A percentile compares a stretch with the other conserved stretches of the same genome.
phyloP scores from a whole-genome alignment of 805 yeast genomes.

The Maudiozyma serrabonitensis region DNA sequence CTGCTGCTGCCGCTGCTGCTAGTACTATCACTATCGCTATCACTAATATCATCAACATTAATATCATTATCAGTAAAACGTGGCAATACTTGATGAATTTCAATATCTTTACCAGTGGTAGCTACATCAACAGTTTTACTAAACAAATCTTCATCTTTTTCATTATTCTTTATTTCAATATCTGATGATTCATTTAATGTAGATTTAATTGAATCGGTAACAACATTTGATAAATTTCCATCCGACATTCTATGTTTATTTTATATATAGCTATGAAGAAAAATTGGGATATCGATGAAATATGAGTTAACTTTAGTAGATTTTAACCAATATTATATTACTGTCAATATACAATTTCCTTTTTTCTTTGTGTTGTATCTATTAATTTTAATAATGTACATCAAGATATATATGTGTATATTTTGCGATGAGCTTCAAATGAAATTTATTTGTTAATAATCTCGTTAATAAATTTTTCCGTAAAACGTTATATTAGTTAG shows the following conservation, averaged over 20 bases:
- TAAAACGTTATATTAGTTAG: too few species aligned
- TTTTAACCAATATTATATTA: too few species aligned
- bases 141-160: conserved; percentile 9
- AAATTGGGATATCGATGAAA: too few species aligned
- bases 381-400: too few species aligned
- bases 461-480: too few species aligned
- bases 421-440: too few species aligned
- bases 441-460: too few species aligned
- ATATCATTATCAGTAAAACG: conserved; percentile 12
- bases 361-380: too few species aligned
- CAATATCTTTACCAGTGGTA: conserved; percentile 2
- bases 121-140: conserved; percentile 15
- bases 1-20: conserved; percentile 7
- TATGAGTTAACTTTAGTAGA: neutral
- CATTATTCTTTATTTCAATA: neutral
- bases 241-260: too few species aligned
- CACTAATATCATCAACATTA: conserved; percentile 12
- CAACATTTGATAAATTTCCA: neutral
- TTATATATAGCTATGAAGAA: neutral
- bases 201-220: too few species aligned
- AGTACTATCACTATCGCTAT: conserved; percentile 4
- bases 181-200: neutral
- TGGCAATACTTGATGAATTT: neutral
- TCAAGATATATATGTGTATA: too few species aligned
- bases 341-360: too few species aligned